Evolutionary conservation across 208 protist species (phyloP).

Genomic region (Leishmania guyanensis): DNA sequence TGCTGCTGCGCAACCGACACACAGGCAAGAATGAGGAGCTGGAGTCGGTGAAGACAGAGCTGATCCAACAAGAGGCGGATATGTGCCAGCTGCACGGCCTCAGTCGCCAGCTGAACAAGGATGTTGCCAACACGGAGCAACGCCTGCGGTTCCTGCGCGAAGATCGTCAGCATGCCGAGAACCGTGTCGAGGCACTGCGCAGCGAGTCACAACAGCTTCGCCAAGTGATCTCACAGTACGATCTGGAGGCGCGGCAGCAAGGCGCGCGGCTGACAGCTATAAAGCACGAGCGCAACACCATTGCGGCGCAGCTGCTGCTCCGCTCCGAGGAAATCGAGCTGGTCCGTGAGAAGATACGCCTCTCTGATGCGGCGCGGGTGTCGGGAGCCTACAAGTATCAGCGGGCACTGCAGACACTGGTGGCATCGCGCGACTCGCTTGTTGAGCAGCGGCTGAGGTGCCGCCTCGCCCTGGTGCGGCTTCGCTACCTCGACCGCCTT

Average conservation of each 20-base stretch:
- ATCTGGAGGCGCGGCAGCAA: conserved; percentile 89
- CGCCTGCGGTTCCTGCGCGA: conserved; percentile 72
- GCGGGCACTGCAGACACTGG: conserved; percentile 87
- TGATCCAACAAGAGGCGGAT: conserved; percentile 94
- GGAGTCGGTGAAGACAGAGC: conserved; percentile 93
- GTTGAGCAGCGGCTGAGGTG: conserved; percentile 92
- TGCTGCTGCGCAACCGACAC: conserved; percentile 94
- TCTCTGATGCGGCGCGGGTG: conserved; percentile 94
- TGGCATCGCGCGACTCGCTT: conserved; percentile 87
- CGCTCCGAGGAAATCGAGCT: conserved; percentile 97
- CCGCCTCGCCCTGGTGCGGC: conserved; percentile 72
- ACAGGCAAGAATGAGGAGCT: conserved; percentile 95
- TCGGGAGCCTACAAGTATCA: conserved; percentile 96
- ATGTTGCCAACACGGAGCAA: conserved; percentile 82
- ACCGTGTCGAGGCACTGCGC: conserved; percentile 62
- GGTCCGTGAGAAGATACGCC: conserved; percentile 97
- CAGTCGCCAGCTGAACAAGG: conserved; percentile 77
- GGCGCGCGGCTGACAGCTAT: conserved; percentile 92
- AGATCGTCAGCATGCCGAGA: conserved; percentile 55
- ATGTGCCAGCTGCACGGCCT: conserved; percentile 85
- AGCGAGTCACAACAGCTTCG: conserved; percentile 92
- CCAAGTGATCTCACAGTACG: conserved; percentile 95
- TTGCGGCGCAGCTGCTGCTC: conserved; percentile 96
- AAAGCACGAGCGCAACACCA: conserved; percentile 96
- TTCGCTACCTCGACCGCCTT: conserved; percentile 89